A percentile compares a stretch with the other conserved stretches of the same genome.
phyloP scores from a whole-genome alignment of 768 basidiomycete genomes.

The Serendipita sp. region DNA sequence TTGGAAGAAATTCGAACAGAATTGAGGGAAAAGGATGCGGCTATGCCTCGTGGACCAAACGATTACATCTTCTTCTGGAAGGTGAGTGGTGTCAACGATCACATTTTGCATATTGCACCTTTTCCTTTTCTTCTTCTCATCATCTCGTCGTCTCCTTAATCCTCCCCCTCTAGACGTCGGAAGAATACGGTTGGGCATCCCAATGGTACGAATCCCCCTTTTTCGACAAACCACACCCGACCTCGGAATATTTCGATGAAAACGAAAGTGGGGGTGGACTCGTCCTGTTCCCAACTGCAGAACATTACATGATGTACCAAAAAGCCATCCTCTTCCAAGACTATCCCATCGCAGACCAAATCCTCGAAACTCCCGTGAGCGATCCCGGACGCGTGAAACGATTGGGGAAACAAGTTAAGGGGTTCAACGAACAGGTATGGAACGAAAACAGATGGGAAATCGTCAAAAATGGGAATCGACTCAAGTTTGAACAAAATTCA shows the following conservation, averaged over 20 bases:
- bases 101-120: too few relatives aligned
- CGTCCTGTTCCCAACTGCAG: constrained; percentile 31
- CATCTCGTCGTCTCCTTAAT: neutral
- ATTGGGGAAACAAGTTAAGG: constrained; percentile 35
- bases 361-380: constrained; percentile 26
- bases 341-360: constrained; percentile 18
- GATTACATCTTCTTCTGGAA: constrained; percentile 19
- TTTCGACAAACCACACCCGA: constrained; percentile 16
- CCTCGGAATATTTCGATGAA: too few relatives aligned
- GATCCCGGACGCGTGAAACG: constrained; percentile 27
- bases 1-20: constrained; percentile 26
- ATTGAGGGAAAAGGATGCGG: constrained; percentile 19
- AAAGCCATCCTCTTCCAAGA: constrained; percentile 44
- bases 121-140: too few relatives aligned
- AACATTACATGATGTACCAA: constrained; percentile 53
- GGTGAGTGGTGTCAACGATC: neutral
- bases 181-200: constrained; percentile 16
- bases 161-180: constrained; percentile 7
- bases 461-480: constrained; percentile 36
- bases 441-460: constrained; percentile 29
- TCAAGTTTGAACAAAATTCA: constrained; percentile 39
- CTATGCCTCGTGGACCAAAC: neutral
- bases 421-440: constrained; percentile 38
- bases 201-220: constrained; percentile 33
- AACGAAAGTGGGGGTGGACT: constrained; percentile 20